Evolutionary conservation across 495 filamentous ascomycete genomes (phyloP), one percentile per base, ranked within the genome.

Genomic region (Penicillium psychrofluorescens): DNA sequence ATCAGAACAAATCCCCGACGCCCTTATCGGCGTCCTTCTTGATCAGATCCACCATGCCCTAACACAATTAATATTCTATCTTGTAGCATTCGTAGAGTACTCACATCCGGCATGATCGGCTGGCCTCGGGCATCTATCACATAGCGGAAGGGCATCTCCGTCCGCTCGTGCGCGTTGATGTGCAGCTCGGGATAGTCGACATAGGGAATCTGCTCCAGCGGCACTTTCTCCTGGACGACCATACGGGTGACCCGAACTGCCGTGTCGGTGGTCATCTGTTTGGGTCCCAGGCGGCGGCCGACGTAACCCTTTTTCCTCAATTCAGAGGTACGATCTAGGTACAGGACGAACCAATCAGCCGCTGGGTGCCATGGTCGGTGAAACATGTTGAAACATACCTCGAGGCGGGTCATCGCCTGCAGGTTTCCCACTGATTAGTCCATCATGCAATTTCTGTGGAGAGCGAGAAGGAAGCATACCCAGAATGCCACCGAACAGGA

Each of bases 211-310:
- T 88, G 66, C 35, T 83, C 75, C 11, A 97, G 63, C 1, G 82
- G 77, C 38, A 82, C 88, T 69, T 86, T 83, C 37, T 87, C 79
- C 49, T 95, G 84, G 8, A 90, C 77, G 11, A 97, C 84, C 59
- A 94, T 79, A 45, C 94, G 79, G 32, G 92, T 95, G 8, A 96
- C 92, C 46, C 92, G 75, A 30, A 95, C 92, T 1, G 92, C 92
- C 12, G 92, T 98, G 64, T 98, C 92, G 0, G 92, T 98, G 8
- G 92, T 97, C 92, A 98, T 97, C 65, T 98, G 92, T 53, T 90
- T 80, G 11, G 90, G 88, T 0, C 94, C 94, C 36, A 98, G 72
- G 47, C 90, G 78, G 43, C 92, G 83, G 36, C 91, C 90, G 49
- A 81, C 71, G 56, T 90, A 98, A 16, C 94, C 94, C 62, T 95